Percentiles rank a stretch among this genome's conserved stretches.
Evolutionary conservation across 495 filamentous ascomycete species (phyloP).

Genomic region (Xanthoparmelia taractica): DNA sequence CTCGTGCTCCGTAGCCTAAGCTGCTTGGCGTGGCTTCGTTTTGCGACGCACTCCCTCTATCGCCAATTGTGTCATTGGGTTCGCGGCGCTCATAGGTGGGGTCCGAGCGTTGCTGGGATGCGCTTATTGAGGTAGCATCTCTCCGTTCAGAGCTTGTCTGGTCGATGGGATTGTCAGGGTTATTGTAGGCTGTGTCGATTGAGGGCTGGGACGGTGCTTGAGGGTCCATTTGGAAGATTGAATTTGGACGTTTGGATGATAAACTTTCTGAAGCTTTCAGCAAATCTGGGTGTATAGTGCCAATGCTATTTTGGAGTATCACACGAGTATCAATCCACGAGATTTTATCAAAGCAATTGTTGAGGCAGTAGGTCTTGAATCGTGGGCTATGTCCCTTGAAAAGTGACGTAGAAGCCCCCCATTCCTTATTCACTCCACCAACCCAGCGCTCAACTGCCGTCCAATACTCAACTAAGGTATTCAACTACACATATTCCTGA

Average conservation of each 20-base stretch:
- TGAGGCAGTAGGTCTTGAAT: background rate
- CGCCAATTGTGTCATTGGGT: constrained; percentile 31
- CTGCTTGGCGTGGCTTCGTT: constrained; percentile 35
- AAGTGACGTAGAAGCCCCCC: background rate
- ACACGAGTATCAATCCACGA: background rate
- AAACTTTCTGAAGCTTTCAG: background rate
- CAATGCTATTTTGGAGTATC: background rate
- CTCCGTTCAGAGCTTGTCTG: constrained; percentile 44
- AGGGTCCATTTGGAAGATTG: constrained; percentile 29
- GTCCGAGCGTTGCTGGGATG: constrained; percentile 26
- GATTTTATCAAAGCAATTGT: background rate
- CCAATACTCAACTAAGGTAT: background rate
- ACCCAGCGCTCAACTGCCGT: background rate
- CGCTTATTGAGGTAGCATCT: constrained; percentile 18
- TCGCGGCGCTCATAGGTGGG: constrained; percentile 27
- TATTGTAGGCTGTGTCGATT: constrained; percentile 43
- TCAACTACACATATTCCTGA: background rate
- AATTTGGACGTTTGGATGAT: background rate
- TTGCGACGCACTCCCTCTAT: constrained; percentile 33
- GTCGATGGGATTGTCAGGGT: constrained; percentile 42
- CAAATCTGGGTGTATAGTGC: background rate
- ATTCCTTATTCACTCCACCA: background rate
- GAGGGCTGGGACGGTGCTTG: constrained; percentile 43
- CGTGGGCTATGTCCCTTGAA: background rate
- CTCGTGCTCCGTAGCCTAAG: constrained; percentile 29